Evolutionary conservation across 2,329 filamentous ascomycete genomes (phyloP), one percentile per base, ranked within the genome.

Genomic region (Aspergillus nomiae): DNA sequence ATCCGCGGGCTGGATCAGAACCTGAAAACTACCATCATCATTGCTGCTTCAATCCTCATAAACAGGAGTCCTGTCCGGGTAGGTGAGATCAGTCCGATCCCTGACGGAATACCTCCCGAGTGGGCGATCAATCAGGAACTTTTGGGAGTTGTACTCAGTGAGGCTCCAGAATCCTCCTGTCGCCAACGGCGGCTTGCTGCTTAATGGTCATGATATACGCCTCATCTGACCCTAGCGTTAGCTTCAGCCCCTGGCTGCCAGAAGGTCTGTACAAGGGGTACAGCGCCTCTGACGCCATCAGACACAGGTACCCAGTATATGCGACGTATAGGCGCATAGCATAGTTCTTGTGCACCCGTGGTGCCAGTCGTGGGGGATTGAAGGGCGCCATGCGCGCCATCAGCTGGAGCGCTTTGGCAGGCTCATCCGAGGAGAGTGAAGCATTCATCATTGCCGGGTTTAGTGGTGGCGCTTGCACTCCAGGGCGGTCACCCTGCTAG

Each of bases 221-320:
- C 34, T 36, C 34, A 12, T 36, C 12, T 36, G 12, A 14, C 2
- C 34, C 34, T 36, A 36, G 11, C 3, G 34, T 36, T 14, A 36
- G 11, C 34, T 36, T 36, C 34, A 14, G 3, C 4, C 10, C 32
- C 7, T 9, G 32, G 32, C 10, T 34, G 32, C 32, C 32, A 9
- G 32, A 34, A 9, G 32, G 32, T 34, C 9, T 34, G 32, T 63
- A 63, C 12, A 55, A 56, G 19, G 71, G 71, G 58, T 73, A 73
- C 8, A 71, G 48, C 4, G 68, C 64, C 57, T 71, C 59, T 19
- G 62, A 48, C 11, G 61, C 46, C 12, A 48, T 57, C 30, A 65
- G 61, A 32, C 57, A 60, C 30, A 71, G 62, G 55, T 73, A 73
- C 12, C 63, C 65, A 10, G 34, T 34, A 6, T 48, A 36, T 2